Evolutionary conservation across 2,329 filamentous ascomycete species (phyloP), one percentile per base, ranked within the genome.

Genomic region (Monosporascus sp.): DNA sequence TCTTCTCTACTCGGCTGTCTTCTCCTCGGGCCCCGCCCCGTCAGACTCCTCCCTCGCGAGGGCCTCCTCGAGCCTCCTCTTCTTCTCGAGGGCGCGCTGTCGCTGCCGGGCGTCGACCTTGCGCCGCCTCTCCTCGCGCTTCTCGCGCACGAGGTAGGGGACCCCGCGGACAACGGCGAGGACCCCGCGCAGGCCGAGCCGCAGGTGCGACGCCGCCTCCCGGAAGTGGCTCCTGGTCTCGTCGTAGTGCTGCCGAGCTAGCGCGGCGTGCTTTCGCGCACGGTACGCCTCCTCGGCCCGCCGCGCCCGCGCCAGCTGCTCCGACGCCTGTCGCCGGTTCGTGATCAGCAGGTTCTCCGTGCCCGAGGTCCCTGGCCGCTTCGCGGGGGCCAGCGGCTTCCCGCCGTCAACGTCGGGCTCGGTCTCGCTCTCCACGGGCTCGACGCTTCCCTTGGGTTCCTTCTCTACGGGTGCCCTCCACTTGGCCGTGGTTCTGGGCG

Each of bases 311-410:
- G 67, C 60, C 53, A 70, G 68, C 37, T 71, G 65, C 51, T 71
- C 63, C 14, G 71, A 71, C 28, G 73, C 72, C 41, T 66, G 62
- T 38, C 66, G 70, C 26, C 71, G 69, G 52, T 67, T 71, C 50
- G 67, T 69, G 46, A 67, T 65, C 43, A 77, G 71, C 35, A 74
- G 62, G 57, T 70, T 68, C 58, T 75, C 71, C 18, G 74, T 78
- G 51, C 71, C 72, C 0, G 73, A 72, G 15, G 74, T 75, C 53
- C 72, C 70, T 5, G 74, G 72, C 20, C 74, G 68, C 38, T 49
- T 48, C 15, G 47, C 26, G 4, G 20, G 31, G 7, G 55, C 53
- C 14, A 51, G 41, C 15, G 50, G 45, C 53, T 59, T 57, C 48
- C 55, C 53, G 31, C 31, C 31, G 31, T 35, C 31, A 11, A 35